phyloP scores from a whole-genome alignment of 495 filamentous ascomycete species.

The Neurospora pannonica region DNA sequence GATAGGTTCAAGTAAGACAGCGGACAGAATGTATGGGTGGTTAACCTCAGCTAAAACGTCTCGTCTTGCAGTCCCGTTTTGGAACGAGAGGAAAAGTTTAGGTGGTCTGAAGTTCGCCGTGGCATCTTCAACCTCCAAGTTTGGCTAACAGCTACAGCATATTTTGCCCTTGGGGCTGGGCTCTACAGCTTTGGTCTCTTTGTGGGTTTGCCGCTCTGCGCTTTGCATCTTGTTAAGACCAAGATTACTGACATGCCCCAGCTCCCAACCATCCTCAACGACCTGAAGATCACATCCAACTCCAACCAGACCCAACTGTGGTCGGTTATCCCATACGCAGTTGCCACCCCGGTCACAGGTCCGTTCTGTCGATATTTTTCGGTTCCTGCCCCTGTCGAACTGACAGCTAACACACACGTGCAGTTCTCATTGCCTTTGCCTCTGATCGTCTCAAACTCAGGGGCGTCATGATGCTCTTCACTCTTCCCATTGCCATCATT shows the following conservation, averaged over 20 bases:
- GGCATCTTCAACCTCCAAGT: conserved; percentile 51
- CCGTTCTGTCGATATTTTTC: conserved; percentile 28
- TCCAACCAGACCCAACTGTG: conserved; percentile 55
- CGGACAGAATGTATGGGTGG: not conserved
- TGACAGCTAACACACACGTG: not conserved
- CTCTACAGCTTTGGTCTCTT: conserved; percentile 45
- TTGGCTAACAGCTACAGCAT: conserved; percentile 40
- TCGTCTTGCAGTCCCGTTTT: conserved; percentile 21
- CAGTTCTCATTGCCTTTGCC: conserved; percentile 33
- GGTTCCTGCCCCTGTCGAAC: conserved; percentile 2
- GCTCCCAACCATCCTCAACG: conserved; percentile 58
- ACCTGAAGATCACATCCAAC: conserved; percentile 48
- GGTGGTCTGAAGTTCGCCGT: conserved; percentile 56
- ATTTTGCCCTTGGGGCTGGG: conserved; percentile 36
- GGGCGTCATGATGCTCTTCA: conserved; percentile 32
- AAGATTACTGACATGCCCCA: conserved; percentile 43
- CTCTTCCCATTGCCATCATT: conserved; percentile 42
- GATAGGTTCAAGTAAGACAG: conserved; percentile 23
- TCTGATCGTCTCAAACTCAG: conserved; percentile 37
- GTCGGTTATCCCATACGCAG: conserved; percentile 58
- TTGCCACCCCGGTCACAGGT: conserved; percentile 47
- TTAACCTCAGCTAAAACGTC: not conserved
- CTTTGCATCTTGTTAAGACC: conserved; percentile 12
- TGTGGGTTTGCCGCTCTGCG: conserved; percentile 20
- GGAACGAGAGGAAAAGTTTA: conserved; percentile 38